Conservation (phyloP, 148 eudicot genomes). For the Limonium bicolor region DNA sequence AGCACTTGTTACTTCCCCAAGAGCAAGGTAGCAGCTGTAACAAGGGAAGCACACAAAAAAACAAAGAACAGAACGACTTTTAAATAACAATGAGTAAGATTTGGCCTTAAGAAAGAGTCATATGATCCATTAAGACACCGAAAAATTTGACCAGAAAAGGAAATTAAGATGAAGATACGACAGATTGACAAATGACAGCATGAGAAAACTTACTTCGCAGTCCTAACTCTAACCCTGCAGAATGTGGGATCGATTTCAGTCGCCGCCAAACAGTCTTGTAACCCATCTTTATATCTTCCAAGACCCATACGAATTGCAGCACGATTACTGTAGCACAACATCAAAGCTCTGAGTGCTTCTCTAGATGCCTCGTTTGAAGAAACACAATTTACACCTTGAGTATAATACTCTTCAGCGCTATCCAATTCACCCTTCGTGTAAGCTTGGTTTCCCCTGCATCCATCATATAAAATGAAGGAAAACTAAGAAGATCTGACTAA, state of each 20-base stretch:
- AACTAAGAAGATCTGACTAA: too few relatives aligned
- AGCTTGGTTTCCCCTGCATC: constrained; percentile 88
- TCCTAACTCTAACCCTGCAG: constrained; percentile 76
- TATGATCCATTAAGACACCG: too few relatives aligned
- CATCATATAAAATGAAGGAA: too few relatives aligned
- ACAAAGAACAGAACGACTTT: not conserved
- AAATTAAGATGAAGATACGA: not conserved
- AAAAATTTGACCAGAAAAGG: too few relatives aligned
- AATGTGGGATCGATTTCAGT: constrained; percentile 66
- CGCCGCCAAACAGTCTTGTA: constrained; percentile 67
- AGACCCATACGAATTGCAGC: constrained; percentile 84
- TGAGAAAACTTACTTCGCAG: constrained; percentile 59
- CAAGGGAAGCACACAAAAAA: constrained; percentile 8
- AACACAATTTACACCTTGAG: constrained; percentile 71
- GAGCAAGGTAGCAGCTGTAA: constrained; percentile 81
- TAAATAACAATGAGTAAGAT: too few relatives aligned
- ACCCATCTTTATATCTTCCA: constrained; percentile 81
- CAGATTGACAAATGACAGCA: not conserved
- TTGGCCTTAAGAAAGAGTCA: too few relatives aligned
- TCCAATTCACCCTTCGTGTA: constrained; percentile 60
- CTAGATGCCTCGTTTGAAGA: constrained; percentile 52
- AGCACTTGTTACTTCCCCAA: constrained; percentile 76
- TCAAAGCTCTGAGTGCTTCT: constrained; percentile 65
- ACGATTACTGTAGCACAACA: constrained; percentile 91
- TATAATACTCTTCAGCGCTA: constrained; percentile 78